phyloP scores from a whole-genome alignment of 2,329 filamentous ascomycete species.

The Diplodia corticola region DNA sequence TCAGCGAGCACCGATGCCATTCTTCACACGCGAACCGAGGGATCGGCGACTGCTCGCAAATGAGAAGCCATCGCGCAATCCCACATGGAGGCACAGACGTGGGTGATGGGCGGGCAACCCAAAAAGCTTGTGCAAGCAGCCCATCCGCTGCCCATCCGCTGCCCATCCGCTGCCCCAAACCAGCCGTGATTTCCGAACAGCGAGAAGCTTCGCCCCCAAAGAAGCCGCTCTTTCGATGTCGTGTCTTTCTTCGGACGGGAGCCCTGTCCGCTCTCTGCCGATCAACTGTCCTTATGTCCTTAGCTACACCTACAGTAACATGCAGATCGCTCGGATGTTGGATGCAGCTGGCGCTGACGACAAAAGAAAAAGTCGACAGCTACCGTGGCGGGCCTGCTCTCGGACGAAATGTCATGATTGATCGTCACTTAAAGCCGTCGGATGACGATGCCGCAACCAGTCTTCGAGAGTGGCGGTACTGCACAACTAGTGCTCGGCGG shows the following conservation, averaged over 20 bases:
- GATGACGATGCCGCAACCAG: not conserved
- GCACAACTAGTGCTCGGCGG: not conserved
- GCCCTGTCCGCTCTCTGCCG: too few species aligned
- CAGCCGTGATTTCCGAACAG: not conserved
- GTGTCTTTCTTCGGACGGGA: not conserved
- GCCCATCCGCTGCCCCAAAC: not conserved
- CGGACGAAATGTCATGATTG: not conserved
- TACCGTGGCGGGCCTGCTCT: not conserved
- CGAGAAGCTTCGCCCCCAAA: not conserved
- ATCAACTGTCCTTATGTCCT: not conserved
- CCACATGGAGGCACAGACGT: not conserved
- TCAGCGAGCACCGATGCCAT: not conserved
- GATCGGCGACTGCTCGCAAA: not conserved
- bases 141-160: not conserved
- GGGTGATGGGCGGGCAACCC: conserved; percentile 1
- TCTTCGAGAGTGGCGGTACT: not conserved
- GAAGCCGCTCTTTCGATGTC: not conserved
- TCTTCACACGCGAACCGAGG: not conserved
- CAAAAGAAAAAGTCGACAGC: not conserved
- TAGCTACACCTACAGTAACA: not conserved
- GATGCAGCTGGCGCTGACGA: not conserved
- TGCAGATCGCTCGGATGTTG: not conserved
- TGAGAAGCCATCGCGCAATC: not conserved
- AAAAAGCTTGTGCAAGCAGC: conserved; percentile 11
- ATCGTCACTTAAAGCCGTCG: not conserved